Percentiles rank a stretch among this genome's conserved stretches.
phyloP scores from a whole-genome alignment of 1,284 basidiomycete species.

The Moesziomyces sp. region DNA sequence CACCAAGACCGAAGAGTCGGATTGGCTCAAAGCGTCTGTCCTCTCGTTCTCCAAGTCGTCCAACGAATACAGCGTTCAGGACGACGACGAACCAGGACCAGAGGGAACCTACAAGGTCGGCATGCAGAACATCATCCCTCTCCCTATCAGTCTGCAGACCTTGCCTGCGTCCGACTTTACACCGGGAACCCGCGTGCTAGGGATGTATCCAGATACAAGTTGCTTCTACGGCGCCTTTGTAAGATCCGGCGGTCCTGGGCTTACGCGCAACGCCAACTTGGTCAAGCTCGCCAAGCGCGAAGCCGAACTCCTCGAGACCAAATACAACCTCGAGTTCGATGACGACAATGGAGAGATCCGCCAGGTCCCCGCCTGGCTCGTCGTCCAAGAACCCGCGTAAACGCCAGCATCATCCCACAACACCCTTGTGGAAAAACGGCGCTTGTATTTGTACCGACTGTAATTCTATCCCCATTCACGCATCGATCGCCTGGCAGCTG shows the following conservation, averaged over 20 bases:
- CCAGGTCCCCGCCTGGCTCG: conserved; percentile 62
- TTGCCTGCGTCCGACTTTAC: conserved; percentile 61
- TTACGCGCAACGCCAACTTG: conserved; percentile 35
- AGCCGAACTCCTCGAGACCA: conserved; percentile 55
- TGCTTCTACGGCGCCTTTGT: conserved; percentile 67
- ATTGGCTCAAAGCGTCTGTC: conserved; percentile 49
- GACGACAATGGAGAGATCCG: conserved; percentile 64
- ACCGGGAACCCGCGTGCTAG: conserved; percentile 60
- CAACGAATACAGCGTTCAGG: conserved; percentile 47
- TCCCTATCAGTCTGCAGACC: conserved; percentile 56
- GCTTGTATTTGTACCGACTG: conserved; percentile 31
- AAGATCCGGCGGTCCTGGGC: conserved; percentile 60
- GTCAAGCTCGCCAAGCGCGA: conserved; percentile 50
- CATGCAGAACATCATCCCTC: conserved; percentile 58
- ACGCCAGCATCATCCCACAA: neutral
- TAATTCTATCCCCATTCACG: conserved; percentile 8
- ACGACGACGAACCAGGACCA: conserved; percentile 47
- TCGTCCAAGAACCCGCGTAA: conserved; percentile 58
- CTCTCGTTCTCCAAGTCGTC: conserved; percentile 32
- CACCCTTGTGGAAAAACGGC: neutral
- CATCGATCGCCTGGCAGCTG: neutral
- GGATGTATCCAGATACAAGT: conserved; percentile 66
- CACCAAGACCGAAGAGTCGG: conserved; percentile 38
- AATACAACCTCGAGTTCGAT: conserved; percentile 65
- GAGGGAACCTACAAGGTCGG: conserved; percentile 49